Base-by-base conservation (phyloP, 352 stramenopile genomes). In the Globisporangium nodosum region DNA sequence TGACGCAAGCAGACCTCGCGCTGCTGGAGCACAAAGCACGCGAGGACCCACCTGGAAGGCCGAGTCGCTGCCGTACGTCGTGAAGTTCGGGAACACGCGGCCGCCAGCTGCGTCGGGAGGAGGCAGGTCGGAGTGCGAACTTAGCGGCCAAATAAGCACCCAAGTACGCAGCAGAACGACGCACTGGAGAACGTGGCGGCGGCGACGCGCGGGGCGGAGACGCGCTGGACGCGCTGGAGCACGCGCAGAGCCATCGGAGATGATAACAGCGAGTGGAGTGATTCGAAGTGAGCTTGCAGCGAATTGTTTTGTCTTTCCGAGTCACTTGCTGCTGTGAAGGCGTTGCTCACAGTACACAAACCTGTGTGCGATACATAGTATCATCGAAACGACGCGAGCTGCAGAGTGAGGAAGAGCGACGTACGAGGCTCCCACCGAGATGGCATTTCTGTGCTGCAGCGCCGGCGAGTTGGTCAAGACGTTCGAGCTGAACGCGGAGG, bases 61-160 rank as follows among this genome's bases (percentile, higher is more conserved):
- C 18, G 81, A 78, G 51, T 90, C 77, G 46, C 71, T 86, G 56
- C 84, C 76, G 54, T 93, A 93, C 27, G 77, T 57, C 21, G 73
- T 76, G 60, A 93, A 92, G 60, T 70, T 90, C 15, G 84, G 84
- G 65, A 90, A 93, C 42, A 88, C 78, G 40, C 84, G 84, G 60
- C 76, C 71, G 50, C 70, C 63, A 35, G 74, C 73, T 83, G 52
- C 55, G 6, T 37, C 9, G 31, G 6, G 31, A 6, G 6, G 31
- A 6, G 31, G 31, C 9, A 37, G 31, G 63, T 3, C 42, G 42
- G 12, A 42, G 12, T 16, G 37, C 37, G 37, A 42, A 16, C 37
- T 42, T 42, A 42, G 37, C 13, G 37, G 12, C 3, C 37, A 13
- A 5, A 18, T 1, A 1, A 12, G 4, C 33, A 12, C 5, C 7